phyloP scores from a whole-genome alignment of 768 basidiomycete genomes.

The Tephrocybe sp. region DNA sequence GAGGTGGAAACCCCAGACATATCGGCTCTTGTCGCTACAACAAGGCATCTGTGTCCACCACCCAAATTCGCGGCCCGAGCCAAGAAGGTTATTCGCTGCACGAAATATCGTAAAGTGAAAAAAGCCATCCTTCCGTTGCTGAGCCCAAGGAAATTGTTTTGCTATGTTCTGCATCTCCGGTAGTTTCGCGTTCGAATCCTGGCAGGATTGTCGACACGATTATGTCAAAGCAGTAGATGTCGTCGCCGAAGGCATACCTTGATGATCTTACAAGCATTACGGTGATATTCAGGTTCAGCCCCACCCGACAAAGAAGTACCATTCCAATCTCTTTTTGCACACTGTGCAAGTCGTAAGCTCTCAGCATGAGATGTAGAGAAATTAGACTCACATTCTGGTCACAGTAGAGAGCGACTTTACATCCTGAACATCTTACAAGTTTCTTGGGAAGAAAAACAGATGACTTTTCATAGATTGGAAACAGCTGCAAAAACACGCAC shows the following conservation, averaged over 20 bases:
- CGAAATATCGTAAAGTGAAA: constrained; percentile 16
- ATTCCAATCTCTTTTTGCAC: constrained; percentile 5
- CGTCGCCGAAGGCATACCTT: neutral
- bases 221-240: neutral
- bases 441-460: constrained; percentile 9
- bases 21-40: constrained; percentile 15
- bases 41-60: constrained; percentile 35
- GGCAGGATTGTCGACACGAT: neutral
- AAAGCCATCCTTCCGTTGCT: constrained; percentile 12
- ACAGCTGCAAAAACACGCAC: neutral
- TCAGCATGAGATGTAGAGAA: neutral
- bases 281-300: neutral
- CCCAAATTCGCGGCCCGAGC: constrained; percentile 34
- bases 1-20: constrained; percentile 32
- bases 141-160: constrained; percentile 25
- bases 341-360: no score
- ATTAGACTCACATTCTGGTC: constrained; percentile 2
- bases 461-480: neutral
- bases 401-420: constrained; percentile 12
- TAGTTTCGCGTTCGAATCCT: neutral
- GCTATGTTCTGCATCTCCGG: constrained; percentile 18
- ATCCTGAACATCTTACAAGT: constrained; percentile 2
- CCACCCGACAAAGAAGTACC: neutral
- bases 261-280: neutral
- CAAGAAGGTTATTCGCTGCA: constrained; percentile 27